Evolutionary conservation across 202 grass and related monocot species (phyloP).

Genomic region (Zizania palustris): DNA sequence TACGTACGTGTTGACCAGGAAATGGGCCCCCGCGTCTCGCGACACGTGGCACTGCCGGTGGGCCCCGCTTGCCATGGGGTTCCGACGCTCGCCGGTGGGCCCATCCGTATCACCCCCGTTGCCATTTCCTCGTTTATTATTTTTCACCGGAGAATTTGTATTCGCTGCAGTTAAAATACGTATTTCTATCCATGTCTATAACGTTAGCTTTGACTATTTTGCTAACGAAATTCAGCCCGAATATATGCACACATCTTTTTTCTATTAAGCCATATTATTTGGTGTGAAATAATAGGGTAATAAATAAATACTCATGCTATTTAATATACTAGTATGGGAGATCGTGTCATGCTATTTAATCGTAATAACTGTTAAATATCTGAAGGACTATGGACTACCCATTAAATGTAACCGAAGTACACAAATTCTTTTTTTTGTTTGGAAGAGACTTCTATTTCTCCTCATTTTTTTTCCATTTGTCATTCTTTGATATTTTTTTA

Average conservation of each 20-base stretch:
- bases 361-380: not conserved
- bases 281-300: no score
- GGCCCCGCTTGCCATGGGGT: not conserved
- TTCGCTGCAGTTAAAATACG: no score
- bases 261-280: no score
- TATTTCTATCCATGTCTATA: not conserved
- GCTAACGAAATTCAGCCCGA: no score
- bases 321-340: no score
- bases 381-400: not conserved
- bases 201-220: no score
- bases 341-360: not conserved
- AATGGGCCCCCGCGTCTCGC: constrained; percentile 25
- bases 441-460: not conserved
- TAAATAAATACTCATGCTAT: no score
- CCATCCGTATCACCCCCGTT: not conserved
- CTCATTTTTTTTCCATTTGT: constrained; percentile 1
- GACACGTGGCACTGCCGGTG: not conserved
- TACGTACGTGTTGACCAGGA: no score
- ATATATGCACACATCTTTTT: no score
- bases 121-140: no score
- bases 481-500: not conserved
- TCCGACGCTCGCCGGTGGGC: not conserved
- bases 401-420: not conserved
- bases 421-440: not conserved
- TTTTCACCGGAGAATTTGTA: no score